phyloP scores from a whole-genome alignment of 192 early-diverging fungal species.

The Podila verticillata region DNA sequence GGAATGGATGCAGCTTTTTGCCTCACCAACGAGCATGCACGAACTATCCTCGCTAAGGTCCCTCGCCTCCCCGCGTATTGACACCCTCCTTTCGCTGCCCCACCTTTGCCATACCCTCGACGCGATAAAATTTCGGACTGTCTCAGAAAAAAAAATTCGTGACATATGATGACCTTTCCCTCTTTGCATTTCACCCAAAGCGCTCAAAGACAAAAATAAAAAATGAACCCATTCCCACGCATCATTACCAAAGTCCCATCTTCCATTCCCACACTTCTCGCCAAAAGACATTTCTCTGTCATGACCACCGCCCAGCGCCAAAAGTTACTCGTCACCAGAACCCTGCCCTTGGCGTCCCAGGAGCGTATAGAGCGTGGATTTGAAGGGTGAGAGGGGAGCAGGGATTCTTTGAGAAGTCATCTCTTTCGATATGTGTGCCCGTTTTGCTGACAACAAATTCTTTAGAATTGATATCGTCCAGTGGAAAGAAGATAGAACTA shows the following conservation, averaged over 20 bases:
- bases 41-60: no score
- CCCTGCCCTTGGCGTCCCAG: conserved; percentile 60
- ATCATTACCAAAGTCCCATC: conserved; percentile 7
- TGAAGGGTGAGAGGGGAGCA: conserved; percentile 6
- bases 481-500: conserved; percentile 59
- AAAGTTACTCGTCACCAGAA: conserved; percentile 58
- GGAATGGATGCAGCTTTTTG: conserved; percentile 12
- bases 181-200: background rate
- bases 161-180: no score
- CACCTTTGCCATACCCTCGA: no score
- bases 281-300: conserved; percentile 23
- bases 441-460: background rate
- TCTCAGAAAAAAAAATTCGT: no score
- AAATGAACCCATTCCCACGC: background rate
- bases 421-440: no score
- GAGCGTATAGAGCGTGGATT: conserved; percentile 54
- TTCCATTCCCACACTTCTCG: background rate
- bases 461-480: conserved; percentile 61
- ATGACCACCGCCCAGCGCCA: conserved; percentile 20
- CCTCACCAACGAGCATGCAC: background rate
- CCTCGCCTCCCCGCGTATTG: no score
- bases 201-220: background rate
- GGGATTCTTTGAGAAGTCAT: background rate
- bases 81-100: no score
- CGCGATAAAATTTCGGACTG: no score